Base-by-base conservation (phyloP, 495 filamentous ascomycete genomes). In the Geopyxis carbonaria region DNA sequence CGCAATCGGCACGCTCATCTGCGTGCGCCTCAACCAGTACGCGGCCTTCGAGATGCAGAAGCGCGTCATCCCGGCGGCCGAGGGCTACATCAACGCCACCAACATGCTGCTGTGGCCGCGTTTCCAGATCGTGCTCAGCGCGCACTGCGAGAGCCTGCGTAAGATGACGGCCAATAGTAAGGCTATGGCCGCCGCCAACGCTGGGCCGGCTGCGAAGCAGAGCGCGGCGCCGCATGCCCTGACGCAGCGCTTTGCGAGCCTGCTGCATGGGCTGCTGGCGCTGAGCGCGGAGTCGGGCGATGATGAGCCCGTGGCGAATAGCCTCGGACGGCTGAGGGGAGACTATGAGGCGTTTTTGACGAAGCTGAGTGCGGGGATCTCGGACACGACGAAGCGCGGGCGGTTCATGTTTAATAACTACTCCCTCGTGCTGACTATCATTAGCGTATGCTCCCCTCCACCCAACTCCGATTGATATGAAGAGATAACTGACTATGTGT, bases 41-140 rank as follows among this genome's bases (percentile, higher is more conserved):
- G 72, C 82, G 20, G 82, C 85, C 5, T 97, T 95, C 48, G 80
- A 93, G 57, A 68, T 93, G 5, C 89, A 97, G 57, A 70, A 89
- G 5, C 75, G 87, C 31, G 83, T 86, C 51, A 73, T 93, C 2
- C 91, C 89, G 7, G 76, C 82, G 3, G 75, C 79, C 2, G 89
- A 97, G 43, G 70, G 72, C 21, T 95, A 95, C 56, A 77, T 94
- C 50, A 97, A 95, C 57, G 85, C 75, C 13, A 89, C 83, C 16
- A 78, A 78, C 47, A 95, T 97, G 87, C 73, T 82, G 5, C 73
- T 97, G 4, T 97, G 89, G 89, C 89, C 89, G 3, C 76, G 85
- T 21, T 82, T 97, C 55, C 91, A 95, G 61, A 68, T 78, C 16
- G 73, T 89, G 51, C 92, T 95, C 76, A 83, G 92, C 49, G 65